Evolutionary conservation across 768 basidiomycete genomes (phyloP).

Genomic region (Pleurotus platypus): DNA sequence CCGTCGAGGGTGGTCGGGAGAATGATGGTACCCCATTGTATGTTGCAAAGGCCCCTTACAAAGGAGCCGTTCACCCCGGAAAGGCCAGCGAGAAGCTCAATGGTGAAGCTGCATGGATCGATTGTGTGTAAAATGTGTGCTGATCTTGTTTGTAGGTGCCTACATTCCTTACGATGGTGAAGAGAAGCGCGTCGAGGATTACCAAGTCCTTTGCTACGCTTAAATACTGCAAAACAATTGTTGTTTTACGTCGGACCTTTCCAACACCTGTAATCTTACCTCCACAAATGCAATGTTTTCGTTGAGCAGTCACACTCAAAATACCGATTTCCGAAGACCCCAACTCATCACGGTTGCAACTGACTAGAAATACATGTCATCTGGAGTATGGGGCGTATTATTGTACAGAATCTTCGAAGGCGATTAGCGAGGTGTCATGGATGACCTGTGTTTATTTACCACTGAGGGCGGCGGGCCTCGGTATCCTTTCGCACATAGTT

Average conservation of each 20-base stretch:
- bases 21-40: conserved; percentile 56
- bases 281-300: no score
- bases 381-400: no score
- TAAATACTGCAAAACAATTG: not conserved
- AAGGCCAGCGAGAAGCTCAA: conserved; percentile 55
- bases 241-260: not conserved
- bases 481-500: conserved; percentile 38
- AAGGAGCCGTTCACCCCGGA: conserved; percentile 54
- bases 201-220: conserved; percentile 33
- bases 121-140: not conserved
- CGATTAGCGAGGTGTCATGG: no score
- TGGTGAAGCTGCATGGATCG: conserved; percentile 27
- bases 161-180: conserved; percentile 43
- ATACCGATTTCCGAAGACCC: no score
- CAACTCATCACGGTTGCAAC: no score
- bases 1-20: conserved; percentile 70
- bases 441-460: conserved; percentile 22
- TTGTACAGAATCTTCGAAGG: no score
- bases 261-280: no score
- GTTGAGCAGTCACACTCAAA: no score
- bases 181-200: conserved; percentile 17
- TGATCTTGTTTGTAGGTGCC: conserved; percentile 31
- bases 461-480: conserved; percentile 22
- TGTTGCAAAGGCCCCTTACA: conserved; percentile 55
- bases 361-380: no score